Conservation (phyloP, 805 yeast species). For the Candida loeiensis region DNA sequence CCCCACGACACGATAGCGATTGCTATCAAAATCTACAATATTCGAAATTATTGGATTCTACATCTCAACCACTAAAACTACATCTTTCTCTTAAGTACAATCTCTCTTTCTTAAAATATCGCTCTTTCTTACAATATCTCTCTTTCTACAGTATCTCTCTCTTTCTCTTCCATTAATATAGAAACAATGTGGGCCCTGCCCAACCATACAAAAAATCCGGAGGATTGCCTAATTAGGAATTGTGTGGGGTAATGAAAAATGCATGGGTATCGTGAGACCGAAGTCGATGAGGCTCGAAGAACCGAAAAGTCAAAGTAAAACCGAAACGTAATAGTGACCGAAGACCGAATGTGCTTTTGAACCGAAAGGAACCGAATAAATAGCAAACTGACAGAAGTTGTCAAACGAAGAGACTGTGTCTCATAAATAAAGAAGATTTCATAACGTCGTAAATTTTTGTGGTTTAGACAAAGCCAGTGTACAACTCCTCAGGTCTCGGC, state of each 20-base stretch:
- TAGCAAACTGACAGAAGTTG: too few species aligned
- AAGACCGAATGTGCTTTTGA: background rate
- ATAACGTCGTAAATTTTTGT: background rate
- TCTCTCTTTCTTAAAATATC: too few species aligned
- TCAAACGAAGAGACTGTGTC: too few species aligned
- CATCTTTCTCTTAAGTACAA: too few species aligned
- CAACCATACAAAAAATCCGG: background rate
- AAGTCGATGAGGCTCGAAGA: constrained; percentile 1
- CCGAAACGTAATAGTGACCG: constrained; percentile 7
- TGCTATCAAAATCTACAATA: too few species aligned
- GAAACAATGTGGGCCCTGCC: constrained; percentile 1
- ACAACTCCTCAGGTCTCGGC: constrained; percentile 26
- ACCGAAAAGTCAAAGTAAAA: constrained; percentile 6
- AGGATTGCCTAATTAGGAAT: background rate
- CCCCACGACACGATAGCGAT: too few species aligned
- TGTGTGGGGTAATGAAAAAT: constrained; percentile 1
- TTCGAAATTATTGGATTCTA: too few species aligned
- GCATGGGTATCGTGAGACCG: constrained; percentile 1
- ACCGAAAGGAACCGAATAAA: background rate
- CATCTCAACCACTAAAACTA: too few species aligned
- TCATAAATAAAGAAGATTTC: constrained; percentile 1
- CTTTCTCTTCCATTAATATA: background rate
- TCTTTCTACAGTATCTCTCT: background rate
- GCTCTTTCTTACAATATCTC: background rate
- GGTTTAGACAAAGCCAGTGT: constrained; percentile 18